Evolutionary conservation across 768 basidiomycete species (phyloP), one percentile per base, ranked within the genome.

Genomic region (Gautieria morchelliformis): DNA sequence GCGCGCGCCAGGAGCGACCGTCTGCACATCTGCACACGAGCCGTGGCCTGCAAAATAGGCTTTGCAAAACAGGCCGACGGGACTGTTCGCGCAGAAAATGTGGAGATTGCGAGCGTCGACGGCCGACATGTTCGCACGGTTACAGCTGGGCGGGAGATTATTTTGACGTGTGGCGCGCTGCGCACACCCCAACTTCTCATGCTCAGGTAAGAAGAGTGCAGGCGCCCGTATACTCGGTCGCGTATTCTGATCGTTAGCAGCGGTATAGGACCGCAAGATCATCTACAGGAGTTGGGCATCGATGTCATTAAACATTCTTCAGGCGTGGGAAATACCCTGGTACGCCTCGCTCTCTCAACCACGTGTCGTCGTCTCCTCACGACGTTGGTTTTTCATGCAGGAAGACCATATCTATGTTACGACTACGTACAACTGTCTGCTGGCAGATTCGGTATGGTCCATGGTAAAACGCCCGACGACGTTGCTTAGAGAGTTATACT

Each of bases 331-430:
- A 45, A 58, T 8, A 60, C 66, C 52, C 63, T 74, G 15, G 58
- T 59, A 35, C 20, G 58, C 22, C 1, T 19, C n/a, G n/a, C 40
- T 50, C n/a, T 12, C 11, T 35, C 33, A 5, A 19, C 4, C 24
- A 17, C 2, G 17, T 20, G 32, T 5, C 41, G 24, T 5, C 19
- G 32, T 9, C 22, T 19, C 40, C 30, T 27, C n/a, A 39, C 5
- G 33, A n/a, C n/a, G n/a, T n/a, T n/a, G 19, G 4, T n/a, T n/a
- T 35, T 44, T 4, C 41, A 9, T 53, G 33, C 33, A 72, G 71
- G 69, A 74, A 70, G 75, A 75, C 60, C 74, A 77, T 58, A 59
- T 73, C 12, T 66, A 62, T n/a, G 66, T 74, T 14, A 62, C 71
- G 1, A 56, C 72, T 6, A 62, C 64, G 15, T 75, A 67, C 59